Conservation (phyloP, 78 protist genomes). For the Dictyostelium purpureum region DNA sequence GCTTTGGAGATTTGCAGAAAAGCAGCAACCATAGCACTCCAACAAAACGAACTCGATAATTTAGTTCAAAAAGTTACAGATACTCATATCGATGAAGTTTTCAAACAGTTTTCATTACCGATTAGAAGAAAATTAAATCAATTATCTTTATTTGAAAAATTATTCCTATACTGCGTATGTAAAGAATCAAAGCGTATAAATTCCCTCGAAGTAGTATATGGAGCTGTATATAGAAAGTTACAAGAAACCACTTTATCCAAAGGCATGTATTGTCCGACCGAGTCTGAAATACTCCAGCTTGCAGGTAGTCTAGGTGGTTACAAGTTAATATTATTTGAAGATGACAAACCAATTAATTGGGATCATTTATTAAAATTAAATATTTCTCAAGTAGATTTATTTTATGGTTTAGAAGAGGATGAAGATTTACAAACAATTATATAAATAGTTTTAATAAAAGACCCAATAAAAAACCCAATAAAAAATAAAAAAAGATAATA, state of each 20-base stretch:
- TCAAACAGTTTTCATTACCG: constrained; percentile 3
- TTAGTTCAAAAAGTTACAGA: background rate
- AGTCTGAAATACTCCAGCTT: background rate
- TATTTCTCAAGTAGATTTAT: constrained; percentile 9
- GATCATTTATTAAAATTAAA: constrained; percentile 22
- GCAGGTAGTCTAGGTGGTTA: constrained; percentile 1
- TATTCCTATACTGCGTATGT: constrained; percentile 3
- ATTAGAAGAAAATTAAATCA: background rate
- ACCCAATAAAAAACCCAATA: background rate
- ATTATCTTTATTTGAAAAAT: constrained; percentile 26
- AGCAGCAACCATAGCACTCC: constrained; percentile 27
- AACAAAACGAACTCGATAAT: background rate
- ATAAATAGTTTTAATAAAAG: background rate
- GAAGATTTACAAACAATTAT: background rate
- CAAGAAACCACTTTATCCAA: background rate
- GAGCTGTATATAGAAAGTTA: background rate
- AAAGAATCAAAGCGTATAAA: background rate
- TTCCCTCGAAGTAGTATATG: background rate
- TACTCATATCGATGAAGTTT: constrained; percentile 38
- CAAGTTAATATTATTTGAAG: background rate
- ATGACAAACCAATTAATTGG: background rate
- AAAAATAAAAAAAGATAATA: background rate
- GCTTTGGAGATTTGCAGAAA: constrained; percentile 77
- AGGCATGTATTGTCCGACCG: background rate
- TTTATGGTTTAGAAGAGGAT: constrained; percentile 18